Percentiles rank a stretch among this genome's conserved stretches.
phyloP scores from a whole-genome alignment of 1,284 basidiomycete species.

The Cutaneotrichosporon sp. region DNA sequence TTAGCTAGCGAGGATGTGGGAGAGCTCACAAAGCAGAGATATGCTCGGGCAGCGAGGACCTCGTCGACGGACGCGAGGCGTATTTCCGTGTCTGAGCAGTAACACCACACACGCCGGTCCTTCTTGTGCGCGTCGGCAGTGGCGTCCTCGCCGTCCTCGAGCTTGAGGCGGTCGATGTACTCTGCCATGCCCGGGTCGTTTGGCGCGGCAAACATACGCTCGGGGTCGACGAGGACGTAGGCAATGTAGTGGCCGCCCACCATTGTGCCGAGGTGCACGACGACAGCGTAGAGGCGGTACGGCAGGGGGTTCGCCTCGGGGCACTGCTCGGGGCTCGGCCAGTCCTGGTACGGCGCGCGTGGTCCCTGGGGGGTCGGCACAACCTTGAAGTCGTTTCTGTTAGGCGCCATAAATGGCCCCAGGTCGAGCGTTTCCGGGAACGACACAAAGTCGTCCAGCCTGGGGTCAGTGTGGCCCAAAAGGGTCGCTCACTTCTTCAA shows the following conservation, averaged over 20 bases:
- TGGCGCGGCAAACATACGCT: slow-evolving; percentile 26
- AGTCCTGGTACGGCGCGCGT: slow-evolving; percentile 45
- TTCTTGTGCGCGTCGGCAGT: background rate
- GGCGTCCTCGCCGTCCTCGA: background rate
- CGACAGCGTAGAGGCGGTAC: slow-evolving; percentile 56
- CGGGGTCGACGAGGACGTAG: slow-evolving; percentile 52
- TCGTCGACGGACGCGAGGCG: slow-evolving; percentile 74
- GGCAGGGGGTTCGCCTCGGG: slow-evolving; percentile 35
- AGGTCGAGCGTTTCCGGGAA: slow-evolving; percentile 83
- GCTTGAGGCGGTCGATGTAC: background rate
- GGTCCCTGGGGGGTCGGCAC: slow-evolving; percentile 27
- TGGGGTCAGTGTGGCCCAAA: slow-evolving; percentile 50
- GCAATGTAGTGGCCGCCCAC: slow-evolving; percentile 81
- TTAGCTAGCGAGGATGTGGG: background rate
- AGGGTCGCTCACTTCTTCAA: slow-evolving; percentile 40
- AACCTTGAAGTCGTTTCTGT: slow-evolving; percentile 46
- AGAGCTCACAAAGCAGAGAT: slow-evolving; percentile 55
- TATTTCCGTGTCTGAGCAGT: slow-evolving; percentile 72
- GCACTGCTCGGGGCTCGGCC: slow-evolving; percentile 40
- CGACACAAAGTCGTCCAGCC: slow-evolving; percentile 75
- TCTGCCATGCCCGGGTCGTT: slow-evolving; percentile 3
- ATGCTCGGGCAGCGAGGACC: slow-evolving; percentile 82
- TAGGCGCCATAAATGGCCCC: slow-evolving; percentile 77
- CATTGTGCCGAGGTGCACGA: slow-evolving; percentile 83
- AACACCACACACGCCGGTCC: slow-evolving; percentile 72